Conservation (phyloP, 1,284 basidiomycete genomes). For the Flammula alnicola region DNA sequence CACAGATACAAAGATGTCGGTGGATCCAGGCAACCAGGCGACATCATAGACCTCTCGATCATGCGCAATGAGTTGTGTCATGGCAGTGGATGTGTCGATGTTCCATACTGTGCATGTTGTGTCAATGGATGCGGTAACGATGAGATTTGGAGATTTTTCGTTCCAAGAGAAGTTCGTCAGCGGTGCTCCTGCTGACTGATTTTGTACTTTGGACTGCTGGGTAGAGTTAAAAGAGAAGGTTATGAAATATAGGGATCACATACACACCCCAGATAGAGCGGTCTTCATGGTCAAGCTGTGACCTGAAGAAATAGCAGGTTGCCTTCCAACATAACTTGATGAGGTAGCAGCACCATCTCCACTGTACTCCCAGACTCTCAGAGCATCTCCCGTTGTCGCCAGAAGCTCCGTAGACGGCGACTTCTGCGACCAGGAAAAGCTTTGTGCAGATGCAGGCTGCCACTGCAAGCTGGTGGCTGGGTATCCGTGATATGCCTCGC, state of each 20-base stretch:
- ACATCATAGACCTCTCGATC: constrained; percentile 98
- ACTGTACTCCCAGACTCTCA: constrained; percentile 88
- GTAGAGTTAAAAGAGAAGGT: constrained; percentile 17
- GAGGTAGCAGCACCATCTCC: constrained; percentile 60
- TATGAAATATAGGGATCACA: constrained; percentile 13
- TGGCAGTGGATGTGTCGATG: constrained; percentile 92
- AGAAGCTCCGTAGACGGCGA: constrained; percentile 73
- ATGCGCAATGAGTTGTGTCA: constrained; percentile 98
- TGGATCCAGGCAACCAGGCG: constrained; percentile 97
- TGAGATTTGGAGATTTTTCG: constrained; percentile 81
- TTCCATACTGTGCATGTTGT: constrained; percentile 98
- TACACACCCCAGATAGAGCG: constrained; percentile 81
- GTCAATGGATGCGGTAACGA: constrained; percentile 96
- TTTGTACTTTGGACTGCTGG: constrained; percentile 87
- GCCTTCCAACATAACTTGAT: constrained; percentile 75
- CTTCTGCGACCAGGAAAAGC: constrained; percentile 69
- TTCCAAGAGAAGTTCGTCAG: constrained; percentile 98
- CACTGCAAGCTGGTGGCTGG: constrained; percentile 84
- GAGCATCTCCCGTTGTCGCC: constrained; percentile 88
- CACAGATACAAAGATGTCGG: constrained; percentile 98
- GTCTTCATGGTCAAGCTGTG: constrained; percentile 70
- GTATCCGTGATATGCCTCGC: constrained; percentile 82
- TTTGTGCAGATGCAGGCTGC: constrained; percentile 72
- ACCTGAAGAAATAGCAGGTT: constrained; percentile 51
- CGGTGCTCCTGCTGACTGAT: constrained; percentile 82